Evolutionary conservation across 352 stramenopile genomes (phyloP).

Genomic region (Pythium brassicae): DNA sequence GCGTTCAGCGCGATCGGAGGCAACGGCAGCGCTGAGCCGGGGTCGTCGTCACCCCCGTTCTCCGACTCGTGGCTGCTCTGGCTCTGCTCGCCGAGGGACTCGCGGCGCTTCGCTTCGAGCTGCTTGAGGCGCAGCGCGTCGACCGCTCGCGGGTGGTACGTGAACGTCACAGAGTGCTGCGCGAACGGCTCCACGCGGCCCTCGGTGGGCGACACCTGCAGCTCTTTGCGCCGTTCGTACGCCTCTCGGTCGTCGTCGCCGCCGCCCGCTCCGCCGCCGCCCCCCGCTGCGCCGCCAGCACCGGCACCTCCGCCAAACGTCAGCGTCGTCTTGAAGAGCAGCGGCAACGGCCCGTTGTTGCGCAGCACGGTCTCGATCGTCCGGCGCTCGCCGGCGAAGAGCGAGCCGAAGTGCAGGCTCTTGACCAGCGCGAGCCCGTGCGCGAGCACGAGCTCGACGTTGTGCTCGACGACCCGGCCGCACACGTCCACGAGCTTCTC

Average conservation of each 20-base stretch:
- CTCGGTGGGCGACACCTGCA: slow-evolving; percentile 49
- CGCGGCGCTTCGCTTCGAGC: slow-evolving; percentile 16
- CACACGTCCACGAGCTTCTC: slow-evolving; percentile 81
- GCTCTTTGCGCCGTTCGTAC: slow-evolving; percentile 66
- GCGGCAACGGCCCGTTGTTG: slow-evolving; percentile 72
- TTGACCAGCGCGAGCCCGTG: slow-evolving; percentile 39
- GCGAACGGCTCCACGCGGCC: slow-evolving; percentile 63
- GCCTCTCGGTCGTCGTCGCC: slow-evolving; percentile 58
- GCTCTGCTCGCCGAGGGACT: not conserved
- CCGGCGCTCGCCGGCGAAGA: slow-evolving; percentile 60
- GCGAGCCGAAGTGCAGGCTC: slow-evolving; percentile 60
- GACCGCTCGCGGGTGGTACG: slow-evolving; percentile 40
- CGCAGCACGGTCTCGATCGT: slow-evolving; percentile 59
- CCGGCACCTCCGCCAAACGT: slow-evolving; percentile 27
- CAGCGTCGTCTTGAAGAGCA: slow-evolving; percentile 59
- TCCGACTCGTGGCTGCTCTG: slow-evolving; percentile 13
- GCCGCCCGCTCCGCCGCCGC: not conserved
- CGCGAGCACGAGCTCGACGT: slow-evolving; percentile 69
- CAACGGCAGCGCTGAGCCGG: slow-evolving; percentile 15
- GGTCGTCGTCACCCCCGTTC: too few species aligned
- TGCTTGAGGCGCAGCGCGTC: slow-evolving; percentile 25
- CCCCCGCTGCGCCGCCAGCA: not conserved
- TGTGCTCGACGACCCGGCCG: slow-evolving; percentile 81
- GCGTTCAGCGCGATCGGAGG: slow-evolving; percentile 36
- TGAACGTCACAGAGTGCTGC: slow-evolving; percentile 37